Conservation (phyloP, 352 stramenopile genomes). For the Globisporangium acanthophoron region DNA sequence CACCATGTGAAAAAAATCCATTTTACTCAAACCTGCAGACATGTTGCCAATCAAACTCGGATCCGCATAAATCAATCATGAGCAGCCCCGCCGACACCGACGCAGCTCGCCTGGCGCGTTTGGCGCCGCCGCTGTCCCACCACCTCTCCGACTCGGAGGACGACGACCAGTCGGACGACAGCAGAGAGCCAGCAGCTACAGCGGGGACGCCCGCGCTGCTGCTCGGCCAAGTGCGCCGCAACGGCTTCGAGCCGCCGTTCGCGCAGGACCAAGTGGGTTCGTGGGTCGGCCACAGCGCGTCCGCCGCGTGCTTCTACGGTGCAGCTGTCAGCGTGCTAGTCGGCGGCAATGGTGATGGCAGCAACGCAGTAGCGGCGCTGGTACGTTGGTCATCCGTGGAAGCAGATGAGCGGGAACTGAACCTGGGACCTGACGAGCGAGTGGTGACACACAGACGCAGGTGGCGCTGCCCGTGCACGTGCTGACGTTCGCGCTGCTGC, state of each 20-base stretch:
- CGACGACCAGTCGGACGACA: neutral
- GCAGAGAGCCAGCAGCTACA: neutral
- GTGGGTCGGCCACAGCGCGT: slow-evolving; percentile 60
- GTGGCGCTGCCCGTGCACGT: slow-evolving; percentile 48
- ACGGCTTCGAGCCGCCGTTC: slow-evolving; percentile 64
- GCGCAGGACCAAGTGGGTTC: slow-evolving; percentile 79
- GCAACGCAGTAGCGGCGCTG: slow-evolving; percentile 1
- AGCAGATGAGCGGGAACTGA: neutral
- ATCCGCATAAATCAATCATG: neutral
- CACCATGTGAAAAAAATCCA: neutral
- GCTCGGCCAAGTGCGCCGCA: slow-evolving; percentile 43
- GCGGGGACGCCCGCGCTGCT: slow-evolving; percentile 4
- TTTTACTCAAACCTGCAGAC: neutral
- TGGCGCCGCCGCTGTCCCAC: neutral
- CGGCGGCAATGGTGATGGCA: slow-evolving; percentile 1
- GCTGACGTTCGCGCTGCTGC: slow-evolving; percentile 35
- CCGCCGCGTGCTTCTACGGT: slow-evolving; percentile 60
- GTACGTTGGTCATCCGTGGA: slow-evolving; percentile 4
- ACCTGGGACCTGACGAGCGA: neutral
- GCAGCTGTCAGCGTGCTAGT: slow-evolving; percentile 23
- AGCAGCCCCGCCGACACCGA: neutral
- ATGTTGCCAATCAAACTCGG: neutral
- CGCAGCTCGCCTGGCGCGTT: no score
- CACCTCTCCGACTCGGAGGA: slow-evolving; percentile 1
- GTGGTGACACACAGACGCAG: slow-evolving; percentile 27